Evolutionary conservation across 192 early-diverging fungal species (phyloP), one percentile per base, ranked within the genome.

Genomic region (Coemansia sp.): DNA sequence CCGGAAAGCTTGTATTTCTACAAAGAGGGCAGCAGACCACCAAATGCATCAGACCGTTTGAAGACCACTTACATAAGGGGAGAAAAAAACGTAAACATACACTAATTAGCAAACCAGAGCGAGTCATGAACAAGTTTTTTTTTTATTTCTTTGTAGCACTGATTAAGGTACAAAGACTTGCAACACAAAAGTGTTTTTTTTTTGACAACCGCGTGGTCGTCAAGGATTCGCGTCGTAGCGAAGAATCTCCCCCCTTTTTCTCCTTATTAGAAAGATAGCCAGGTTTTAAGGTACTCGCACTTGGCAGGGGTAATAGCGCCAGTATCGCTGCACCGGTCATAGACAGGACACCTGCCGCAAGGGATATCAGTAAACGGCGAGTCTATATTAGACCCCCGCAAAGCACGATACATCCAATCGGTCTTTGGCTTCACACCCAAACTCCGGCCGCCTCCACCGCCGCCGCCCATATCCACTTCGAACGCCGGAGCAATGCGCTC

Each of bases 321-420:
- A 10, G 83, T 85, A 39, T 85, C 89, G 36, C 78, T 83, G 79
- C 96, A 98, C 60, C 92, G 90, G 40, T 87, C 76, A 47, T 87
- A 89, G 2, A 96, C 93, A 15, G 95, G 93, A 68, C 97, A 98
- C 33, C 83, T 86, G 6, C 97, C 97, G 70, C 97, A 98, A 3
- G 96, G 95, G 10, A 90, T 86, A 50, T 95, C 93, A 31, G 92
- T 89, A 71, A 88, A 81, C 12, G 90, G 88, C 22, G 88, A 89
- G 31, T 84, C 79, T 16, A 69, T 79, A 43, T 58, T 66, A 38
- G 78, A 73, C 20, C 80, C 84, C 15, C 88, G 78, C 9, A 92
- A 69, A n/a, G 91, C 91, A 57, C 88, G 88, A 73, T 95, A 94
- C 80, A 90, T 90, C 82, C 86, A 93, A 41, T 92, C 85, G 5